Percentiles rank a stretch among this genome's conserved stretches.
Evolutionary conservation across 257 asterid species (phyloP).

Genomic region (Gentiana dahurica): DNA sequence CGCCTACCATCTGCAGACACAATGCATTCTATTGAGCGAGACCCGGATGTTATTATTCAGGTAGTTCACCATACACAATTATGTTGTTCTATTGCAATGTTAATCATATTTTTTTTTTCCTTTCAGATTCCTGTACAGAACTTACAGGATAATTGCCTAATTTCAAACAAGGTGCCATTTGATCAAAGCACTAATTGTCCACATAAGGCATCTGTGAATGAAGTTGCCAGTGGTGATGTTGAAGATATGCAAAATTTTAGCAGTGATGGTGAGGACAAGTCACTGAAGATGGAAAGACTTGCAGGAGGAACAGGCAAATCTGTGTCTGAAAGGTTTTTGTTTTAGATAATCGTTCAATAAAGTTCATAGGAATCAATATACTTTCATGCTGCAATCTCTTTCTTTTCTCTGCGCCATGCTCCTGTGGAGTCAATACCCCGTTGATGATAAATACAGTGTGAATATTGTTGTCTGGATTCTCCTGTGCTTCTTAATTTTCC

Average conservation of each 20-base stretch:
- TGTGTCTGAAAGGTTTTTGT: conserved; percentile 27
- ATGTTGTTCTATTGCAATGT: conserved; percentile 5
- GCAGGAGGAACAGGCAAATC: conserved; percentile 13
- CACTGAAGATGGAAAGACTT: conserved; percentile 17
- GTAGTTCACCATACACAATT: conserved; percentile 9
- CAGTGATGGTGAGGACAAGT: conserved; percentile 25
- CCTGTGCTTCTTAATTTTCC: no score
- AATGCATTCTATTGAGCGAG: conserved; percentile 18
- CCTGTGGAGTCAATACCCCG: no score
- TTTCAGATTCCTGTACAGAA: conserved; percentile 30
- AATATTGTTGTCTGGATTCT: no score
- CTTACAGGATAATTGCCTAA: conserved; percentile 13
- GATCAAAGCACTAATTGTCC: conserved; percentile 8
- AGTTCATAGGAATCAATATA: not conserved
- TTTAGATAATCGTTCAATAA: not conserved
- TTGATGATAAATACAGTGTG: no score
- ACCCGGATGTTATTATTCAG: conserved; percentile 26
- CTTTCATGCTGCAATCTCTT: not conserved
- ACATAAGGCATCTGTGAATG: conserved; percentile 11
- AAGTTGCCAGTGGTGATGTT: conserved; percentile 14
- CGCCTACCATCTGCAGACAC: conserved; percentile 22
- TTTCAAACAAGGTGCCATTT: conserved; percentile 18
- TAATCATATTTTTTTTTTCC: conserved; percentile 8
- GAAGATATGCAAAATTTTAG: conserved; percentile 18
- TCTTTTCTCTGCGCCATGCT: not conserved